Evolutionary conservation across 192 early-diverging fungal species (phyloP), one percentile per base, ranked within the genome.

Genomic region (Phycomyces nitens): DNA sequence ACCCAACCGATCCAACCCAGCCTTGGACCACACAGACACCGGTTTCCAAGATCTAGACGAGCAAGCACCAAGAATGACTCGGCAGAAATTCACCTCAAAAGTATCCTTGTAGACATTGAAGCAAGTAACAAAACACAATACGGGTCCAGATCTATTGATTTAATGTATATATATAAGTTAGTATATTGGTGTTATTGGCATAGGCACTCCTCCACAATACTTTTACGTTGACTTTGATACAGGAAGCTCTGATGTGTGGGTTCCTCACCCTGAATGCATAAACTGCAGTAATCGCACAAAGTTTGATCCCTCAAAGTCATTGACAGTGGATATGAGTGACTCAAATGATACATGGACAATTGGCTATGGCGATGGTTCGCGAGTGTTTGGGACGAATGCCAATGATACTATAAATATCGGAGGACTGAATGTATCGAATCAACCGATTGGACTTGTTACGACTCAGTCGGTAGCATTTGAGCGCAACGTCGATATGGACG

Each of bases 211-310:
- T 9, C 75, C 81, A 14, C 87, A 87, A 56, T 64, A 65, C 21
- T 89, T 89, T 52, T 80, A 82, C 15, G 70, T 89, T 58, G 83
- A 81, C 26, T 87, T 91, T 59, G 89, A 91, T 57, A 91, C 89
- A 0, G 89, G 89, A 7, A 88, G 86, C n/a, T 76, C 82, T 23
- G 86, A 88, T 71, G 66, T 91, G 42, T 91, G 89, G 87, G 50
- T 83, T 15, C 71, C 81, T 11, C 66, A 71, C 34, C 53, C 57
- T 6, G 44, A 58, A 0, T 83, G 78, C 40, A 55, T 41, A 24
- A 65, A 44, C 5, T 59, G 66, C 26, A 64, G 43, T 5, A 58
- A 53, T 3, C 78, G 75, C 29, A 58, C 64, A 18, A 56, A 56
- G 16, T 69, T 76, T 11, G 60, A 66, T 14, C 61, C 72, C 9